phyloP scores from a whole-genome alignment of 164 flowering plant genomes.

The Protea cynaroides region DNA sequence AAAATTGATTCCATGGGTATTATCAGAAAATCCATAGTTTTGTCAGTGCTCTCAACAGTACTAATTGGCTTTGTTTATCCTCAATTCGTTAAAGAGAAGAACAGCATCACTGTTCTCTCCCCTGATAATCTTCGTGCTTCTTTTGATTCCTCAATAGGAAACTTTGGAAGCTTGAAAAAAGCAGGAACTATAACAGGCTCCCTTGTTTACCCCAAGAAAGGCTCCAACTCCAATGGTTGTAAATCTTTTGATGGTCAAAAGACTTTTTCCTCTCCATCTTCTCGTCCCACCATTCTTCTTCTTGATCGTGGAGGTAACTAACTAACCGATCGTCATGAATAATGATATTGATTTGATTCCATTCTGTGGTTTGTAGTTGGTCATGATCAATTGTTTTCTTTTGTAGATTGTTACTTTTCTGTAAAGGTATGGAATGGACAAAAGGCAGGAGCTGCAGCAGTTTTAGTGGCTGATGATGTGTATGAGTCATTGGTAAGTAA shows the following conservation, averaged over 20 bases:
- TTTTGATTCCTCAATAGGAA: conserved; percentile 72
- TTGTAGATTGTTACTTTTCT: conserved; percentile 32
- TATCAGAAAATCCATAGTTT: not conserved
- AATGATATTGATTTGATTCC: too few relatives aligned
- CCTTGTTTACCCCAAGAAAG: conserved; percentile 51
- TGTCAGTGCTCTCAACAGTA: conserved; percentile 5
- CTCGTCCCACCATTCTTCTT: conserved; percentile 59
- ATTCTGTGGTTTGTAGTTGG: too few relatives aligned
- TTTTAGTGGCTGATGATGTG: conserved; percentile 67
- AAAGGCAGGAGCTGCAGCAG: conserved; percentile 88
- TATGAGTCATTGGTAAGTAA: conserved; percentile 84
- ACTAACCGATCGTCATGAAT: too few relatives aligned
- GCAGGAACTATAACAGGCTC: conserved; percentile 68
- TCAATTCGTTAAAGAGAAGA: conserved; percentile 76
- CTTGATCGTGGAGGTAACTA: conserved; percentile 83
- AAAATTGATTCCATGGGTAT: conserved; percentile 14
- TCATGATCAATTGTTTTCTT: too few relatives aligned
- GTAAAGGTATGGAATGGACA: conserved; percentile 88
- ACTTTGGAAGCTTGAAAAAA: conserved; percentile 79
- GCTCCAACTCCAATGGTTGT: conserved; percentile 35
- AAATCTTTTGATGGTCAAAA: conserved; percentile 33
- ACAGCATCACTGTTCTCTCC: conserved; percentile 49
- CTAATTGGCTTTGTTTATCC: conserved; percentile 4
- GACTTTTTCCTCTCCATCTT: conserved; percentile 40
- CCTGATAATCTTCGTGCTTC: conserved; percentile 29